Evolutionary conservation across 768 basidiomycete species (phyloP), one percentile per base, ranked within the genome.

Genomic region (Asterophora lycoperdoides): DNA sequence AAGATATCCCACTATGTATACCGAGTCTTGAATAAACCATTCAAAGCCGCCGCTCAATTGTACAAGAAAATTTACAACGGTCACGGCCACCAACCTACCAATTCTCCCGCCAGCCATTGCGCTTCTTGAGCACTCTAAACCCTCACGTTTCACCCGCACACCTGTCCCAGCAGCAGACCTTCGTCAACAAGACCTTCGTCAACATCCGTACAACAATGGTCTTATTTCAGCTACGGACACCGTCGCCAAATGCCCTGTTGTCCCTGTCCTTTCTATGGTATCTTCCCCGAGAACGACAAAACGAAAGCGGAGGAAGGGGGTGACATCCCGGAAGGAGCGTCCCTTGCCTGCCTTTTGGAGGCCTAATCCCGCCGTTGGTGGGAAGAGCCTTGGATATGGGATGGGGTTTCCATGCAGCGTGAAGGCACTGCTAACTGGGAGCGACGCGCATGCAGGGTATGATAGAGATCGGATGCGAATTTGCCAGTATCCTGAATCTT

Each of bases 361-460:
- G 38, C 72, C 74, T n/a, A 56, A 66, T 46, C 62, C 69, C 8
- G 51, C 53, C 6, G 60, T 58, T 54, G 61, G 55, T 45, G 73
- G 71, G 10, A 73, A 70, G 53, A 70, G 71, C 49, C 54, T 62
- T 36, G 74, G 74, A 14, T 74, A 76, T 54, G 73, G 65, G 11
- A 69, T 71, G 62, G 73, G 72, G 3, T 74, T 72, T 51, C 68
- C 68, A 11, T 64, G 65, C 34, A 63, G 59, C 44, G 52, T 63
- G 41, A 51, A 57, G 26, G 53, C 32, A 10, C 48, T 49, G 26
- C 57, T 51, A 44, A 56, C 41, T 29, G 56, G 53, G 34, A 48
- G 33, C 28, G 47, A 53, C 20, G 30, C 29, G 30, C 44, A 35
- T 38, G 53, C 23, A 34, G 30, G 42, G 14, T 58, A 56, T 52